Conservation (phyloP, 805 yeast species). For the Saccharomycopsis sp. region DNA sequence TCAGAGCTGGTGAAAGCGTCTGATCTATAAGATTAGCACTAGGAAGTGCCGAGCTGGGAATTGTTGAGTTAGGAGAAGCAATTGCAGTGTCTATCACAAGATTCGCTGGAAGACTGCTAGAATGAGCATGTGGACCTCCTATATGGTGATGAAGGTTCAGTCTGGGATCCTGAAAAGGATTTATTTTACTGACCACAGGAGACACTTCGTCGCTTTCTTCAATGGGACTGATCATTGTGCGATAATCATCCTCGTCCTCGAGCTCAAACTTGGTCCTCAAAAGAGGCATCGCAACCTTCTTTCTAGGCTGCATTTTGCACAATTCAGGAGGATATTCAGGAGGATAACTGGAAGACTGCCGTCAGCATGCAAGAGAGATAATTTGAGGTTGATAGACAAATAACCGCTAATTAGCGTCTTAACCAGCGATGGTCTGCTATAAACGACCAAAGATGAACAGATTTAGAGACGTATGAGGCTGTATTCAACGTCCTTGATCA, state of each 20-base stretch:
- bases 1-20: not conserved
- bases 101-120: slow-evolving; percentile 3
- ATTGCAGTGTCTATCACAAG: not conserved
- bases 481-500: no score
- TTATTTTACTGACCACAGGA: slow-evolving; percentile 4
- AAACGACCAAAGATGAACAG: no score
- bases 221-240: slow-evolving; percentile 20
- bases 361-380: not conserved
- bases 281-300: slow-evolving; percentile 13
- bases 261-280: slow-evolving; percentile 13
- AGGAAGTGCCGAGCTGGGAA: not conserved
- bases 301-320: not conserved
- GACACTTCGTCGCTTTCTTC: slow-evolving; percentile 18
- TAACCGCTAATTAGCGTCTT: no score
- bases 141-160: not conserved
- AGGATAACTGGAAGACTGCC: not conserved
- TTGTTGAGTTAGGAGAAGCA: not conserved
- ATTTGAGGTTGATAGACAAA: no score
- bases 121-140: slow-evolving; percentile 3
- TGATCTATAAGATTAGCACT: not conserved
- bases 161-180: not conserved
- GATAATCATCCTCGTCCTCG: slow-evolving; percentile 8
- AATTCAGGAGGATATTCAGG: not conserved
- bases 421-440: no score
- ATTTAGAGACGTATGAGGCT: no score